Percentiles rank a stretch among this genome's conserved stretches.
phyloP scores from a whole-genome alignment of 805 yeast species.

The Tetrapisispora taiwanensis region DNA sequence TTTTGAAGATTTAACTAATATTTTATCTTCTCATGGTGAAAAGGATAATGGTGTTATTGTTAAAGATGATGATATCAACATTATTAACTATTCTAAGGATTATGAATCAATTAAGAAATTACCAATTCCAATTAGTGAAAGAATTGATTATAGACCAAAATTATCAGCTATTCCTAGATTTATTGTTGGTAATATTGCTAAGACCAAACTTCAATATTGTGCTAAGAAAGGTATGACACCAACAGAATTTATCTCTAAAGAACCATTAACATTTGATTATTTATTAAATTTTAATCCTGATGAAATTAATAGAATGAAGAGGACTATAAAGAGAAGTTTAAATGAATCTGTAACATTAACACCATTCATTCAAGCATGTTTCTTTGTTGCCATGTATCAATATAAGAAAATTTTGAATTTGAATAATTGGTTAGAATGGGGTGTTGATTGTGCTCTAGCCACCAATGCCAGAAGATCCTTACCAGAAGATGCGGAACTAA shows the following conservation, averaged over 20 bases:
- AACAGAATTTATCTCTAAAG: conserved; percentile 1
- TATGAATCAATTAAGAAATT: conserved; percentile 7
- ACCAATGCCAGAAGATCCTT: conserved; percentile 12
- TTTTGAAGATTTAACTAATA: conserved; percentile 13
- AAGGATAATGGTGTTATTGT: neutral
- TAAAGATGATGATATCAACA: neutral
- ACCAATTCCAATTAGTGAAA: conserved; percentile 17
- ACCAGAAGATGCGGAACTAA: conserved; percentile 10
- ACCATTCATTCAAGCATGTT: conserved; percentile 19
- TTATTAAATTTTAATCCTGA: conserved; percentile 8
- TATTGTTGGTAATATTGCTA: conserved; percentile 8
- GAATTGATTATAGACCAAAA: conserved; percentile 13
- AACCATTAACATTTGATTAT: conserved; percentile 8
- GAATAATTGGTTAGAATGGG: conserved; percentile 12
- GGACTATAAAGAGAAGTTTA: conserved; percentile 5
- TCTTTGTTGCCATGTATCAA: conserved; percentile 13
- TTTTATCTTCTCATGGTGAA: conserved; percentile 2
- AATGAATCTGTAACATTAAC: conserved; percentile 15
- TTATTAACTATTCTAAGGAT: conserved; percentile 11
- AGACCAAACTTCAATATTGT: conserved; percentile 9
- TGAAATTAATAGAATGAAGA: conserved; percentile 8
- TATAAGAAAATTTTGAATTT: conserved; percentile 12
- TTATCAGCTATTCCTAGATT: conserved; percentile 8
- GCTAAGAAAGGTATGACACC: conserved; percentile 8
- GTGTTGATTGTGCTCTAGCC: conserved; percentile 18